Evolutionary conservation across 176 grass and related monocot species (phyloP), one percentile per base, ranked within the genome.

Genomic region (Avena atlantica): DNA sequence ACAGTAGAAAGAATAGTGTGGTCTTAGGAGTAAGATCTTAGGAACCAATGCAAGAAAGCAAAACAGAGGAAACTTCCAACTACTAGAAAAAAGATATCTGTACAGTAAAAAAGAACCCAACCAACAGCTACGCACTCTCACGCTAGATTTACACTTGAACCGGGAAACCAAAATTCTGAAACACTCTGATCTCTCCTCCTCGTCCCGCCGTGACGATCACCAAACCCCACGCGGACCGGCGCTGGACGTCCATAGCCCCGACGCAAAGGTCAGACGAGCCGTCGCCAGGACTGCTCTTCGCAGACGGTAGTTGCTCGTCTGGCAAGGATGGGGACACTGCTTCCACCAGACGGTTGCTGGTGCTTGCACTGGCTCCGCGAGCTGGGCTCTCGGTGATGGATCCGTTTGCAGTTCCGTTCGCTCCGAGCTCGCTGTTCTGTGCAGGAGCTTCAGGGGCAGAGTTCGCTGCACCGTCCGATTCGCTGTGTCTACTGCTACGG

Each of bases 151-250:
- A 94, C 71, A 94, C 89, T 56, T 94, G 91, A 85, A 94, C 89
- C 6, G 97, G 94, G 82, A 99, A 99, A 50, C 97, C 97, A 52
- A 97, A 99, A 91, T 99, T 99, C 81, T 99, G 94, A 79, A 96
- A 97, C 74, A 94, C 91, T 79, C 89, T 86, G 48, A 99, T 94
- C 79, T 89, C 83, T 57, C 97, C 97, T 57, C 89, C 92, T 8
- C 81, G 66, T 61, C 93, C 92, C 2, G 97, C 97, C 0, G 97
- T 99, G 75, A 97, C 97, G 59, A 97, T 94, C 25, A 94, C 94
- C 94, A 99, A 49, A 31, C 97, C 97, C 97, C 97, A 99, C 1
- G 97, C 94, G 0, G 90, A 93, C 69, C 80, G 77, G 53, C 87
- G 84, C 67, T 89, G 87, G 64, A 91, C 67, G 69, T 90, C 91